A percentile compares a stretch with the other conserved stretches of the same genome.
phyloP scores from a whole-genome alignment of 345 rosid genomes.

The Mangifera indica region DNA sequence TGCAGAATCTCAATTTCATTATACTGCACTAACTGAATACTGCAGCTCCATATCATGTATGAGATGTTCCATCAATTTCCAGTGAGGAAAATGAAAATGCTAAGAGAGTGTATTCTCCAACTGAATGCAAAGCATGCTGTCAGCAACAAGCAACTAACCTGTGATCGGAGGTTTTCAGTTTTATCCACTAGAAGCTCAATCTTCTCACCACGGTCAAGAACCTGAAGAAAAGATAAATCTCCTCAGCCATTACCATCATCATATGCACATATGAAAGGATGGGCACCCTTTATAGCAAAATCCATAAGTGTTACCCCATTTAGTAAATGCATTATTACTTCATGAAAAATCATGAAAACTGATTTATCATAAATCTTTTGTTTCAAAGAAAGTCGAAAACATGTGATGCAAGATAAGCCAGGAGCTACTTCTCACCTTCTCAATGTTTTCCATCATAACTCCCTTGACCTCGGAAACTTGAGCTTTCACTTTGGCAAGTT shows the following conservation, averaged over 20 bases:
- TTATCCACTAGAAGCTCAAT: slow-evolving; percentile 97
- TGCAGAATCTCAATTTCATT: background rate
- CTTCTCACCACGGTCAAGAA: slow-evolving; percentile 99
- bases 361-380: background rate
- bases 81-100: background rate
- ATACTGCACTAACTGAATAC: background rate
- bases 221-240: slow-evolving; percentile 40
- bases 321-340: background rate
- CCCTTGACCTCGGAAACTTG: slow-evolving; percentile 99
- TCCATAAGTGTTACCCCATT: background rate
- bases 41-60: background rate
- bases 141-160: slow-evolving; percentile 47
- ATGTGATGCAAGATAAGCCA: background rate
- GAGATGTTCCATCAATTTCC: background rate
- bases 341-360: background rate
- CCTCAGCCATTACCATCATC: background rate
- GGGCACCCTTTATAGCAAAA: background rate
- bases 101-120: background rate
- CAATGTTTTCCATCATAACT: slow-evolving; percentile 99
- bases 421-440: slow-evolving; percentile 55
- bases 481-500: slow-evolving; percentile 96
- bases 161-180: slow-evolving; percentile 95
- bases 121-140: background rate
- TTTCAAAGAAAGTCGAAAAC: slow-evolving; percentile 9
- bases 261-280: background rate